Percentiles rank a stretch among this genome's conserved stretches.
phyloP scores from a whole-genome alignment of 192 early-diverging fungal species.

The Backusella circina region DNA sequence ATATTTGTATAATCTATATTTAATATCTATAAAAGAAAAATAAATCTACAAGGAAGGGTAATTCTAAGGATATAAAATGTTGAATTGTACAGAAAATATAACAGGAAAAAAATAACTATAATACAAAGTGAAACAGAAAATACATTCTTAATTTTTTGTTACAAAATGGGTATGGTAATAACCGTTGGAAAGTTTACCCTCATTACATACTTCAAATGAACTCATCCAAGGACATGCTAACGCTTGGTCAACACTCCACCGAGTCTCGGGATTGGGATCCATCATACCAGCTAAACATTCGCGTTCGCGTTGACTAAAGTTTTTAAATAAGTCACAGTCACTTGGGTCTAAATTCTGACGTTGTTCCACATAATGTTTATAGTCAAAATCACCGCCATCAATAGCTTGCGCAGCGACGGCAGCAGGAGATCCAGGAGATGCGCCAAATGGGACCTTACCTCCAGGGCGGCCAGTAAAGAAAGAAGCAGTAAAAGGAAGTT shows the following conservation, averaged over 20 bases:
- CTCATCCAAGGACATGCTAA: slow-evolving; percentile 40
- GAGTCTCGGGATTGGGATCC: slow-evolving; percentile 35
- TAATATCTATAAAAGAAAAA: neutral
- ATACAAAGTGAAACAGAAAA: neutral
- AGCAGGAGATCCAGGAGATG: slow-evolving; percentile 17
- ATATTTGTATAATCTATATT: neutral
- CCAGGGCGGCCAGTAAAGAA: slow-evolving; percentile 15
- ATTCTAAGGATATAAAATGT: neutral
- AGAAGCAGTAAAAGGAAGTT: slow-evolving; percentile 27
- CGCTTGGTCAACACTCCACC: slow-evolving; percentile 41
- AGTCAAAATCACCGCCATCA: slow-evolving; percentile 22
- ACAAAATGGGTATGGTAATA: slow-evolving; percentile 20
- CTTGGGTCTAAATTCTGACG: slow-evolving; percentile 13
- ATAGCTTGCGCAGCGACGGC: slow-evolving; percentile 17
- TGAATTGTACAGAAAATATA: neutral
- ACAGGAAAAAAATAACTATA: neutral
- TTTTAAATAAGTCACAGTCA: slow-evolving; percentile 6
- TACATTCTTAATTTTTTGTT: neutral
- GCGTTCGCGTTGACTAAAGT: slow-evolving; percentile 15
- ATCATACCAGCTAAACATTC: slow-evolving; percentile 35
- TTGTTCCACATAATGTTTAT: slow-evolving; percentile 13
- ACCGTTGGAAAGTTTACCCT: slow-evolving; percentile 24
- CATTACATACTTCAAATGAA: slow-evolving; percentile 39
- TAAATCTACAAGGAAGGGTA: neutral
- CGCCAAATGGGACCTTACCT: neutral